A percentile compares a stretch with the other conserved stretches of the same genome.
Evolutionary conservation across 192 early-diverging fungal species (phyloP).

Genomic region (Podila minutissima): DNA sequence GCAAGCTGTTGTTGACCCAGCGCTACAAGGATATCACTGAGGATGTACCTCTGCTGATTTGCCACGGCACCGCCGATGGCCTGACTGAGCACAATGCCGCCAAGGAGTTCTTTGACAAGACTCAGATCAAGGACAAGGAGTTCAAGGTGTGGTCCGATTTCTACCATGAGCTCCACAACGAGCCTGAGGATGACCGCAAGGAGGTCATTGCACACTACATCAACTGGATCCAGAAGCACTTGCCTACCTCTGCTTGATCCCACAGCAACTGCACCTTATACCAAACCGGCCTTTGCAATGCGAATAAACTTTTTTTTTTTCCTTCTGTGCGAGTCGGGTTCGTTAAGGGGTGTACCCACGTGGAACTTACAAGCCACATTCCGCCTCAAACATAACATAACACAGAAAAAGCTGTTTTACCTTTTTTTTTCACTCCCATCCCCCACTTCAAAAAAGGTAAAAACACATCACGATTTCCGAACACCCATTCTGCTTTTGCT

Average conservation of each 20-base stretch:
- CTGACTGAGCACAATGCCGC: conserved; percentile 49
- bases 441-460: background rate
- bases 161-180: conserved; percentile 52
- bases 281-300: background rate
- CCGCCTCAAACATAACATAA: background rate
- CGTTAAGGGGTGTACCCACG: background rate
- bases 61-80: conserved; percentile 61
- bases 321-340: background rate
- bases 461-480: background rate
- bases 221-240: conserved; percentile 46
- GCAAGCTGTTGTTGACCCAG: conserved; percentile 48
- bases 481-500: background rate
- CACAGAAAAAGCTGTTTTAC: background rate
- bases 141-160: conserved; percentile 25
- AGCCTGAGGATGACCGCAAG: conserved; percentile 46
- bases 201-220: conserved; percentile 52
- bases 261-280: background rate
- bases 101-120: conserved; percentile 52
- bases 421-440: background rate
- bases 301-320: background rate
- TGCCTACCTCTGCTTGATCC: conserved; percentile 3
- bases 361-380: background rate
- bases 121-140: conserved; percentile 53
- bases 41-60: conserved; percentile 59
- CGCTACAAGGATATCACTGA: conserved; percentile 50